Evolutionary conservation across 1,139 yeast genomes (phyloP), one percentile per base, ranked within the genome.

Genomic region (Suhomyces maxii): DNA sequence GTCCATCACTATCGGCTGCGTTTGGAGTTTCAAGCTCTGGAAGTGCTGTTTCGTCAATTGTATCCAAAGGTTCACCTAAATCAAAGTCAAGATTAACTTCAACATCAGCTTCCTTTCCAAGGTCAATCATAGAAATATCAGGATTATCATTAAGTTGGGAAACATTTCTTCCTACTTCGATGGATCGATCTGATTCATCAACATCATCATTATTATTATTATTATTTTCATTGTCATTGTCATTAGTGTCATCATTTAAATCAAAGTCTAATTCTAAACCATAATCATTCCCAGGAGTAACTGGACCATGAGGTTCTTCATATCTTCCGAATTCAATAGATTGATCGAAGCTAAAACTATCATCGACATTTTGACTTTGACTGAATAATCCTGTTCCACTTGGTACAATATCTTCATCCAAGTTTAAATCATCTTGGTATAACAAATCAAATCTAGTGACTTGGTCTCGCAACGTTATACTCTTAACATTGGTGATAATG

Each of bases 401-500:
- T 8, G 44, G 35, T 23, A 34, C 36, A 7, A 41, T 12, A 37
- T 57, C 64, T 31, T 79, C 84, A 49, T 80, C 85, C 54, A 86
- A 76, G 40, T 77, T 76, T 54, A 86, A 71, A 36, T 83, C 86
- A 38, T 83, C 87, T 55, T 82, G 85, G 53, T 77, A 79, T 41
- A 86, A 69, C 54, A 89, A 79, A 59, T 89, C 95, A 40, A 83
- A 78, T 47, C 84, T 89, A 0, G 96, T 86, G 37, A 89, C 85
- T 36, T 87, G 87, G 65, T 90, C 96, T 55, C 79, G 83, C 51
- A 89, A 74, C 0, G 84, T 79, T 48, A 86, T 70, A 47, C 77
- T 76, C 39, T 79, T 76, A 40, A 89, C 66, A 46, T 80, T 76
- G 18, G 80, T 67, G 31, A 83, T 70, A 26, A 83, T 77, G 6